Percentiles rank a stretch among this genome's conserved stretches.
Evolutionary conservation across 129 eudicot genomes (phyloP).

Genomic region (Rutidosis leptorrhynchoides): DNA sequence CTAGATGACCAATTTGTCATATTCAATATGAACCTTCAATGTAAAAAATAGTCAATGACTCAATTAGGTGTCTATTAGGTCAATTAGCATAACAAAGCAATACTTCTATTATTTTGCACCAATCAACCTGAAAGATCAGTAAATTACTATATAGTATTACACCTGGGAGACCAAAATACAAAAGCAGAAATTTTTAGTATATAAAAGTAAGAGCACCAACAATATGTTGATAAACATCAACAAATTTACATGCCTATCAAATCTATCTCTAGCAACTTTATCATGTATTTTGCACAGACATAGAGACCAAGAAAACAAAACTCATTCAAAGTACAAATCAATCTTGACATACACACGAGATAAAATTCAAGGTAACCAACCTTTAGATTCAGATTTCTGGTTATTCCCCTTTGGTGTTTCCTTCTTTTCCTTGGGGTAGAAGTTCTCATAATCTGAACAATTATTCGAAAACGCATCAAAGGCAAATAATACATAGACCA

Average conservation of each 20-base stretch:
- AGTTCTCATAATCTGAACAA: constrained; percentile 78
- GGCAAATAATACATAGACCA: not conserved
- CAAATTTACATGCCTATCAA: not conserved
- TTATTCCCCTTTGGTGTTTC: constrained; percentile 67
- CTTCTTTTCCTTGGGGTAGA: constrained; percentile 76
- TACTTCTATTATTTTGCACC: not conserved
- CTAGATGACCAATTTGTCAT: constrained; percentile 1
- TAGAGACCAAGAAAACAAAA: not conserved
- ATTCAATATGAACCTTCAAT: not conserved
- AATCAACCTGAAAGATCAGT: constrained; percentile 13
- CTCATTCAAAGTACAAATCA: not conserved
- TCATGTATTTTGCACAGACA: constrained; percentile 3
- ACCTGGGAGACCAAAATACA: constrained; percentile 14
- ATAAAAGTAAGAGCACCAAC: not conserved
- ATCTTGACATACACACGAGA: not conserved
- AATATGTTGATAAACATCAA: not conserved
- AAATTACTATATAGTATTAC: not conserved
- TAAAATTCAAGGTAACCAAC: constrained; percentile 32
- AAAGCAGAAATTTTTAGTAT: not conserved
- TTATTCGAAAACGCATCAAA: not conserved
- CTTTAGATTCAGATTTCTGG: constrained; percentile 85
- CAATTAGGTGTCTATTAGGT: not conserved
- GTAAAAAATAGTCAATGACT: not conserved
- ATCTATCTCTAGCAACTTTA: constrained; percentile 6
- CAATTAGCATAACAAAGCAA: constrained; percentile 2